These are phyloP conservation scores for Thalassiosira profunda DNA, from an alignment of 108 stramenopile species.

Conservation along the genomic window DNA sequence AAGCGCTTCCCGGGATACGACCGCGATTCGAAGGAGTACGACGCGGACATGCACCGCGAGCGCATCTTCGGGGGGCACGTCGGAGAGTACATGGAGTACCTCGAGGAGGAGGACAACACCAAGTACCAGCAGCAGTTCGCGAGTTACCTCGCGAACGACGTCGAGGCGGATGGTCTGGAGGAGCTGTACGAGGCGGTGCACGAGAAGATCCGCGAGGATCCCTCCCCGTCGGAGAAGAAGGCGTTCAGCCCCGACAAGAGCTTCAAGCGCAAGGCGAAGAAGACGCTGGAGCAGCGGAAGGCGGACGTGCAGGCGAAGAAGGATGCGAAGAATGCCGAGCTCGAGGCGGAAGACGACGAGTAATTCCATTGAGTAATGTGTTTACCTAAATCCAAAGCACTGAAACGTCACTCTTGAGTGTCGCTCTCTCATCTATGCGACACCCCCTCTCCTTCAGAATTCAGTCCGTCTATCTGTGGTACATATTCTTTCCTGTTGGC, in stretches of 20 bases:
- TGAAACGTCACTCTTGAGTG: neutral
- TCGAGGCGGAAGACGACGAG: slow-evolving; percentile 84
- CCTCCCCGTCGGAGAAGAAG: slow-evolving; percentile 84
- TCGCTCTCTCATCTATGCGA: neutral
- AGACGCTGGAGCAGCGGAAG: slow-evolving; percentile 94
- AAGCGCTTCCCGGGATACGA: slow-evolving; percentile 99
- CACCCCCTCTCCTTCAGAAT: neutral
- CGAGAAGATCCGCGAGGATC: slow-evolving; percentile 98
- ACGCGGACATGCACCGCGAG: slow-evolving; percentile 97
- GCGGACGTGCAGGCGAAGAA: slow-evolving; percentile 94
- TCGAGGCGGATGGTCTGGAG: slow-evolving; percentile 91
- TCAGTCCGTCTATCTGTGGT: neutral
- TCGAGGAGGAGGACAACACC: slow-evolving; percentile 97
- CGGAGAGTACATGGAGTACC: slow-evolving; percentile 97
- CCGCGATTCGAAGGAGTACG: slow-evolving; percentile 97
- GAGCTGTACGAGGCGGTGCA: slow-evolving; percentile 93
- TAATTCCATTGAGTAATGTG: slow-evolving; percentile 28
- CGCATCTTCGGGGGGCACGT: slow-evolving; percentile 99
- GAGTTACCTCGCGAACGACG: slow-evolving; percentile 77
- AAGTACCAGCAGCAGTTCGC: slow-evolving; percentile 95
- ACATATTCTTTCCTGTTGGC: neutral
- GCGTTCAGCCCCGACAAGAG: slow-evolving; percentile 90
- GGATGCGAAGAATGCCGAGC: slow-evolving; percentile 92
- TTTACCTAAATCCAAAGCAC: neutral
- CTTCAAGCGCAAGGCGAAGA: slow-evolving; percentile 95